phyloP scores from a whole-genome alignment of 192 early-diverging fungal genomes.

The Gigaspora rosea region DNA sequence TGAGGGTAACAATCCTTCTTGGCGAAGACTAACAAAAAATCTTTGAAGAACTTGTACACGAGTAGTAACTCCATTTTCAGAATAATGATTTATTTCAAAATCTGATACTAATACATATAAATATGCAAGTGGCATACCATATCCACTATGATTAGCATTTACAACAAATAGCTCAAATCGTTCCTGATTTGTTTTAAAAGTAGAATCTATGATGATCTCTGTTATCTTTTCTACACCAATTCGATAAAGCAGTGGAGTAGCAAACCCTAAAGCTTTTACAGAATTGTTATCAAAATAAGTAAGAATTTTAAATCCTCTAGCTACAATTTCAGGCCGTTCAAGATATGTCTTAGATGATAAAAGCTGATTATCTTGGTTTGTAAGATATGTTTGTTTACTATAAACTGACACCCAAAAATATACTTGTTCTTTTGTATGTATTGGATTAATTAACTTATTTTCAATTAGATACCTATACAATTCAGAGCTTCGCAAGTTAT shows the following conservation, averaged over 20 bases:
- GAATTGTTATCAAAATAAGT: not conserved
- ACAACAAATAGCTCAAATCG: slow-evolving; percentile 1
- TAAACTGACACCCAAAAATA: not conserved
- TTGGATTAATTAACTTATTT: no score
- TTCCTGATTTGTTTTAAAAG: slow-evolving; percentile 13
- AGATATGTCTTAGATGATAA: slow-evolving; percentile 14
- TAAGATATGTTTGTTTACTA: slow-evolving; percentile 18
- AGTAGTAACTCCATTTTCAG: not conserved
- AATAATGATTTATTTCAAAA: not conserved
- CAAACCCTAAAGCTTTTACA: not conserved
- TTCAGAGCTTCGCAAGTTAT: no score
- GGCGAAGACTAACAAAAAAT: no score
- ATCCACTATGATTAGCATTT: slow-evolving; percentile 1
- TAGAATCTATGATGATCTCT: not conserved
- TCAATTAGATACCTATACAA: no score
- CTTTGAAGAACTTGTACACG: not conserved
- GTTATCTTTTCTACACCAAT: not conserved
- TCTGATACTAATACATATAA: not conserved
- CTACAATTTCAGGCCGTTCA: not conserved
- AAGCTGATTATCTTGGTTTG: slow-evolving; percentile 1
- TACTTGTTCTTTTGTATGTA: not conserved
- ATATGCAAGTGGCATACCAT: not conserved
- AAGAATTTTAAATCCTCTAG: not conserved
- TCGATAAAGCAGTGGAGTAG: not conserved
- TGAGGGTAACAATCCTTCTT: slow-evolving; percentile 4